These are phyloP conservation scores for Yamadazyma insecticola DNA, from an alignment of 805 yeast species.

Conservation along the genomic window DNA sequence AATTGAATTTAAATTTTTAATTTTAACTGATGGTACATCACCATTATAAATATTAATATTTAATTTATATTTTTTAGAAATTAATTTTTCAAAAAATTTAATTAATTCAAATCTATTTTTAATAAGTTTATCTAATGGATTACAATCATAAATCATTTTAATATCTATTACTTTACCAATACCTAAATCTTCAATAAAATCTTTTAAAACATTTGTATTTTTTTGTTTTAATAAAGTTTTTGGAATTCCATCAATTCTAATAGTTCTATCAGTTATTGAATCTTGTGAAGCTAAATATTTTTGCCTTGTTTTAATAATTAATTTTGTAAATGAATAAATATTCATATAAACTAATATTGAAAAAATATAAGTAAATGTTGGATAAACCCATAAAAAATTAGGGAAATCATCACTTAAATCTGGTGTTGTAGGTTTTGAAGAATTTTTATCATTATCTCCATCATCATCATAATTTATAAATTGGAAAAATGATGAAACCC, in stretches of 20 bases:
- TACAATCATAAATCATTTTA: constrained; percentile 44
- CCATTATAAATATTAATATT: constrained; percentile 35
- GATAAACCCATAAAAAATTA: constrained; percentile 47
- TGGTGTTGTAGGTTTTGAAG: constrained; percentile 12
- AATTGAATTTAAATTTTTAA: constrained; percentile 7
- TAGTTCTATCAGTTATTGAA: constrained; percentile 57
- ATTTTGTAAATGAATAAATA: constrained; percentile 43
- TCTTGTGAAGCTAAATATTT: constrained; percentile 55
- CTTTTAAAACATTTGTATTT: constrained; percentile 39
- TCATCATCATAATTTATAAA: constrained; percentile 1
- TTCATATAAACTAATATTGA: constrained; percentile 43
- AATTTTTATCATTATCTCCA: constrained; percentile 3
- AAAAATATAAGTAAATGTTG: constrained; percentile 53
- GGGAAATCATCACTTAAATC: constrained; percentile 34
- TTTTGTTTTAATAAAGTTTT: constrained; percentile 29
- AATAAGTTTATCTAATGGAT: constrained; percentile 37
- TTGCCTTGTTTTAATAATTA: constrained; percentile 50
- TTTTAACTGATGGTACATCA: constrained; percentile 29
- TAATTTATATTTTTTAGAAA: constrained; percentile 40
- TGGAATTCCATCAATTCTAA: constrained; percentile 53
- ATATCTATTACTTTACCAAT: constrained; percentile 53
- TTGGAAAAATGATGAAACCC: constrained; percentile 5
- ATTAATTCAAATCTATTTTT: constrained; percentile 27
- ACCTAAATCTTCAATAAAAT: constrained; percentile 50
- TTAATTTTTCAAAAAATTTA: constrained; percentile 34